Base-by-base conservation (phyloP, 2,329 filamentous ascomycete species). In the Claviceps citrina region DNA sequence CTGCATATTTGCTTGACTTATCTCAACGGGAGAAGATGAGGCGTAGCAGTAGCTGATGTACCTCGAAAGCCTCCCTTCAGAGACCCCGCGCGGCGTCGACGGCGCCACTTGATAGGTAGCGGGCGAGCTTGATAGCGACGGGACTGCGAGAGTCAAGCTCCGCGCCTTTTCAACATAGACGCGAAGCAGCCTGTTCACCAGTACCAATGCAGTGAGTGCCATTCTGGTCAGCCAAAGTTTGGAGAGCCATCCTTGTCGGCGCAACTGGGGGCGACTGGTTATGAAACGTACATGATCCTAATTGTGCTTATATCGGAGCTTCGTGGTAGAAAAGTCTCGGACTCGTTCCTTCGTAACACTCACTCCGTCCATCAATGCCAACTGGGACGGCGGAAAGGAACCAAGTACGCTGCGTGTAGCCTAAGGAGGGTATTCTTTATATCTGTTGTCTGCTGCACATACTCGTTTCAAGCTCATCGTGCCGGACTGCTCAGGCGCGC, bases 281-380 rank as follows among this genome's bases (percentile, higher is more conserved):
- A 22, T 33, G 37, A 36, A 19, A 30, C 28, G 20, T 16, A 7
- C 5, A 30, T 2, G n/a, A 15, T 18, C 6, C 13, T 18, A n/a
- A 15, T 36, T n/a, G 6, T 41, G 38, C 32, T 34, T 19, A 36
- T 25, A 36, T 26, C 39, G 42, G 42, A 44, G 31, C 20, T 39
- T 22, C 15, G n/a, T 38, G 39, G 42, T 16, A 26, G 5, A 24
- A n/a, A n/a, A 24, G 31, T 22, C 19, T 34, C 32, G 32, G 32
- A 27, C 9, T 15, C 13, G 7, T 6, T 38, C 36, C 30, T 35
- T 26, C n/a, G 25, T 32, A 13, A 19, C 24, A n/a, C n/a, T n/a
- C n/a, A n/a, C n/a, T n/a, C n/a, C n/a, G n/a, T 42, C 40, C 36
- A 26, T 26, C 24, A 28, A 9, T 6, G 13, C 24, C 20, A 41